Conservation (phyloP, 805 yeast species). For the Candida pini region DNA sequence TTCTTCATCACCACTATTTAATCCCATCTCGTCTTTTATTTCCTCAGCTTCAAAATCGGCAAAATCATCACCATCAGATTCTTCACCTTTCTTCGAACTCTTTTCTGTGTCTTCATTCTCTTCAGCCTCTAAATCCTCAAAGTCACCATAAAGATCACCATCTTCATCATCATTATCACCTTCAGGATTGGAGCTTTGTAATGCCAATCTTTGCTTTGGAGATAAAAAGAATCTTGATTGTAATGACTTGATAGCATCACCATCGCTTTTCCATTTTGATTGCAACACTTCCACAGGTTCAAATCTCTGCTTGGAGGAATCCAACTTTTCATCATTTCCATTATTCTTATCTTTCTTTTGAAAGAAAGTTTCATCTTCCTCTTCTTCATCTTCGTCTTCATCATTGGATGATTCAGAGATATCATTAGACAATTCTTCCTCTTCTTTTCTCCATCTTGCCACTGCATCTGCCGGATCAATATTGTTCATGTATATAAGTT, state of each 20-base stretch:
- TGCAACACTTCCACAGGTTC: slow-evolving; percentile 39
- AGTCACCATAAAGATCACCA: slow-evolving; percentile 45
- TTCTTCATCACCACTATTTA: slow-evolving; percentile 29
- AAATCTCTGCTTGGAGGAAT: slow-evolving; percentile 33
- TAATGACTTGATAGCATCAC: slow-evolving; percentile 35
- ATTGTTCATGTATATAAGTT: slow-evolving; percentile 73
- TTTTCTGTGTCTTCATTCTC: slow-evolving; percentile 21
- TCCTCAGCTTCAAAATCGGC: slow-evolving; percentile 53
- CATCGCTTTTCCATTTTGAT: slow-evolving; percentile 34
- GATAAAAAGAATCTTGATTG: slow-evolving; percentile 49
- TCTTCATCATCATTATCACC: slow-evolving; percentile 31
- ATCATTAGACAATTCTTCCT: slow-evolving; percentile 35
- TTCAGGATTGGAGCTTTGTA: neutral
- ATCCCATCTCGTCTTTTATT: slow-evolving; percentile 33
- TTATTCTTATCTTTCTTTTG: slow-evolving; percentile 38
- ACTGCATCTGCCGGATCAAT: slow-evolving; percentile 70
- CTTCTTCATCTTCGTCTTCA: slow-evolving; percentile 40
- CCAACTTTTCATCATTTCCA: neutral
- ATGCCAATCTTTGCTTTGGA: slow-evolving; percentile 37
- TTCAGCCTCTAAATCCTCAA: slow-evolving; percentile 25
- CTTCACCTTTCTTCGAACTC: slow-evolving; percentile 33
- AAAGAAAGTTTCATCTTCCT: slow-evolving; percentile 53
- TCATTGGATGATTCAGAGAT: slow-evolving; percentile 31
- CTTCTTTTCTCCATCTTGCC: slow-evolving; percentile 61
- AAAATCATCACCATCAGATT: slow-evolving; percentile 36